Evolutionary conservation across 805 yeast genomes (phyloP).

Genomic region (Yamadazyma olivae): DNA sequence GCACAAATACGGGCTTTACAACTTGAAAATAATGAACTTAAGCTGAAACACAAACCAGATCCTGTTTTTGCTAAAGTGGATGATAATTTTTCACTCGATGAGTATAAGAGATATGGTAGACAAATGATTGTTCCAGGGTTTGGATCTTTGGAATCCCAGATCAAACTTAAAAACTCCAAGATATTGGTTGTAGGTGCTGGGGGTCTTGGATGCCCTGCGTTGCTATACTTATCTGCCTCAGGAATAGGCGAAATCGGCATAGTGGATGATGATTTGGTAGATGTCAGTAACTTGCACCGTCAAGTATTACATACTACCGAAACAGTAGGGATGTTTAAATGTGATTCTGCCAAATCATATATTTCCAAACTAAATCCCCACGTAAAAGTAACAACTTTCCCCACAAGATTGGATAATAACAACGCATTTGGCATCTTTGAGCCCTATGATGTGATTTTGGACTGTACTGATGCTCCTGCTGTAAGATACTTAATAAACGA

Average conservation of each 20-base stretch:
- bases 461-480: slow-evolving; percentile 92
- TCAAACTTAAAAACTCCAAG: slow-evolving; percentile 50
- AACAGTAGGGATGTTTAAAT: slow-evolving; percentile 67
- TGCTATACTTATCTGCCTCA: slow-evolving; percentile 79
- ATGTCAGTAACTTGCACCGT: slow-evolving; percentile 80
- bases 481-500: slow-evolving; percentile 87
- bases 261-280: slow-evolving; percentile 84
- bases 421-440: slow-evolving; percentile 65
- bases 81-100: slow-evolving; percentile 45
- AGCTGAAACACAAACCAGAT: slow-evolving; percentile 1
- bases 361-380: slow-evolving; percentile 63
- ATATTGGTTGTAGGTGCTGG: slow-evolving; percentile 93
- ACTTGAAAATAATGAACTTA: slow-evolving; percentile 14
- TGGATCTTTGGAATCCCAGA: slow-evolving; percentile 52
- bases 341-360: slow-evolving; percentile 69
- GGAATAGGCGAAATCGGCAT: slow-evolving; percentile 87
- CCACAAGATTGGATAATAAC: slow-evolving; percentile 44
- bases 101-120: slow-evolving; percentile 83
- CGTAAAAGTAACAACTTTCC: slow-evolving; percentile 53
- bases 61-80: not conserved
- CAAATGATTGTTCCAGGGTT: slow-evolving; percentile 91
- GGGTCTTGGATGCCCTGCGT: slow-evolving; percentile 91
- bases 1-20: too few species aligned
- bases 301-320: slow-evolving; percentile 77
- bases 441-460: slow-evolving; percentile 75